phyloP scores from a whole-genome alignment of 2,329 filamentous ascomycete species.

The Fusarium nematophilum region DNA sequence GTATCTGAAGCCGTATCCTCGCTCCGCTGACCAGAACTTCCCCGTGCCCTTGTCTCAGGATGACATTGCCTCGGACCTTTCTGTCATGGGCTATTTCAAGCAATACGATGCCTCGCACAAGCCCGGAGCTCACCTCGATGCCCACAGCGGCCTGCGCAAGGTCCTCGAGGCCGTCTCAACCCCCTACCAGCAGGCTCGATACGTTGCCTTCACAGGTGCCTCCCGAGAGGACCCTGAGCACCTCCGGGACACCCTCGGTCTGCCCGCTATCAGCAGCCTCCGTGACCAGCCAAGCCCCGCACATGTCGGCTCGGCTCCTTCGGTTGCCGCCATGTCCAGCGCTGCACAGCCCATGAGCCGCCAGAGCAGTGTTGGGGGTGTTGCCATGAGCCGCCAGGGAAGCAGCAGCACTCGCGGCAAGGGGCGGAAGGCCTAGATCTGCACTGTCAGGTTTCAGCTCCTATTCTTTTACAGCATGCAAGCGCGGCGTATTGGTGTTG shows the following conservation, averaged over 20 bases:
- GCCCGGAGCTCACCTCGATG: slow-evolving; percentile 66
- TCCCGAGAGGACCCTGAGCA: slow-evolving; percentile 61
- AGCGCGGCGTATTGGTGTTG: slow-evolving; percentile 44
- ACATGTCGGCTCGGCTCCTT: slow-evolving; percentile 35
- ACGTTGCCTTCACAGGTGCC: slow-evolving; percentile 60
- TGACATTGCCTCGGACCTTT: slow-evolving; percentile 65
- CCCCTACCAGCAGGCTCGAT: slow-evolving; percentile 60
- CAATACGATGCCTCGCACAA: slow-evolving; percentile 66
- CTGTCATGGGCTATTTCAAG: slow-evolving; percentile 68
- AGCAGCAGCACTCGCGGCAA: slow-evolving; percentile 63
- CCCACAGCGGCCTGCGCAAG: slow-evolving; percentile 63
- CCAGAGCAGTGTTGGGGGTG: slow-evolving; percentile 66
- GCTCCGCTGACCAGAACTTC: slow-evolving; percentile 66
- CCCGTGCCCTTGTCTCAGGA: slow-evolving; percentile 62
- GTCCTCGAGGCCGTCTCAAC: slow-evolving; percentile 66
- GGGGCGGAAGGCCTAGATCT: slow-evolving; percentile 50
- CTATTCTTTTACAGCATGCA: slow-evolving; percentile 43
- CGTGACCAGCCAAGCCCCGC: slow-evolving; percentile 55
- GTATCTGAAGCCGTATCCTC: slow-evolving; percentile 68
- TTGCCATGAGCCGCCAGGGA: slow-evolving; percentile 67
- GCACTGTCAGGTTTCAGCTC: slow-evolving; percentile 10
- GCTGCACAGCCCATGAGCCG: slow-evolving; percentile 64
- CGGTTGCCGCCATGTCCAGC: slow-evolving; percentile 44
- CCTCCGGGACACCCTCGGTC: slow-evolving; percentile 62
- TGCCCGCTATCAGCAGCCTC: slow-evolving; percentile 56